Percentiles rank a stretch among this genome's conserved stretches.
Evolutionary conservation across 441 rosid genomes (phyloP).

Genomic region (Breynia disticha): DNA sequence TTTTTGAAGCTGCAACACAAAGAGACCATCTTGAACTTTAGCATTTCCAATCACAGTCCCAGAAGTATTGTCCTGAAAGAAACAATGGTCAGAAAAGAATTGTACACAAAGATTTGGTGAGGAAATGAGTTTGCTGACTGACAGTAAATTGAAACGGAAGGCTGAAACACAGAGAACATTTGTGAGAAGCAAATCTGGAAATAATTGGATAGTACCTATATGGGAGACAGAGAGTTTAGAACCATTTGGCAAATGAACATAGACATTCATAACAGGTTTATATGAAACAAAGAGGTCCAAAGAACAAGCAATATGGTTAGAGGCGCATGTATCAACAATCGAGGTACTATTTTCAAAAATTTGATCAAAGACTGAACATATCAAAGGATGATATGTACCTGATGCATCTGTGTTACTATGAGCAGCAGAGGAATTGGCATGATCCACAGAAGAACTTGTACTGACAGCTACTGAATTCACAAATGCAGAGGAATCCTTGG

Average conservation of each 20-base stretch:
- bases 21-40: background rate
- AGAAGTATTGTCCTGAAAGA: background rate
- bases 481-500: too few relatives aligned
- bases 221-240: background rate
- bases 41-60: background rate
- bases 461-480: too few relatives aligned
- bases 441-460: too few relatives aligned
- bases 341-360: too few relatives aligned
- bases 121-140: background rate
- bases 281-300: background rate
- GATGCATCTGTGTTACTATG: too few relatives aligned
- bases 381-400: too few relatives aligned
- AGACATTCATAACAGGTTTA: background rate
- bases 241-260: background rate
- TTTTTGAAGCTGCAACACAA: too few relatives aligned
- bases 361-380: too few relatives aligned
- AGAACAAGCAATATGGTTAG: background rate
- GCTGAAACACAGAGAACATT: background rate
- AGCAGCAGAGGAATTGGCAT: too few relatives aligned
- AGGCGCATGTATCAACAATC: background rate
- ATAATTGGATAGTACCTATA: background rate
- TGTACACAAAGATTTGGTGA: background rate
- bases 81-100: background rate
- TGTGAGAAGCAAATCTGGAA: background rate
- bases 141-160: background rate